Evolutionary conservation across 192 early-diverging fungal species (phyloP), one percentile per base, ranked within the genome.

Genomic region (Entomortierella chlamydospora): DNA sequence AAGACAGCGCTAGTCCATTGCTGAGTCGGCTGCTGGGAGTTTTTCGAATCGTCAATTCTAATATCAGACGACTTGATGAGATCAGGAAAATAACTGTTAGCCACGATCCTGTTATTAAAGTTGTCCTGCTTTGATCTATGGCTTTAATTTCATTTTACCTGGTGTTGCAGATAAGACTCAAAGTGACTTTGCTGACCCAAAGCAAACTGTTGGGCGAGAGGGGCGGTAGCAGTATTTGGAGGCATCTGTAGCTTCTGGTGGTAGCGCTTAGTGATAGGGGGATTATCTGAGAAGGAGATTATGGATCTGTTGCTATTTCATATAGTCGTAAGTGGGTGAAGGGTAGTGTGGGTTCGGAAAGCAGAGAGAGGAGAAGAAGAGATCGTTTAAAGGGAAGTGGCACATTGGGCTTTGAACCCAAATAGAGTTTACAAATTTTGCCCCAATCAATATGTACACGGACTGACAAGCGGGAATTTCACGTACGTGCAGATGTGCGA

Each of bases 361-460:
- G 4, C 10, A 37, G 10, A 37, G 34, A 37, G 10, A 37, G 10
- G 34, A 7, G 34, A 37, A 37, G 10, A 37, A 37, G 34, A n/a
- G n/a, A n/a, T n/a, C n/a, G n/a, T n/a, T n/a, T n/a, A n/a, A n/a
- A n/a, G n/a, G n/a, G n/a, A n/a, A n/a, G n/a, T n/a, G n/a, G n/a
- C n/a, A n/a, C n/a, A n/a, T n/a, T n/a, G n/a, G n/a, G n/a, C n/a
- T n/a, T n/a, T n/a, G n/a, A n/a, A n/a, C n/a, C n/a, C n/a, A n/a
- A n/a, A n/a, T 47, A 20, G 8, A 47, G 45, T 47, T 30, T 17
- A 28, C 1, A 28, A 54, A 28, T 12, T 68, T 45, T 58, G 66
- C 66, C 20, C 55, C 66, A 68, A 68, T 58, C 56, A 33, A 50
- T 26, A 57, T 56, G 66, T 68, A 68, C 66, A 57, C 9, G 31